These are phyloP conservation scores for Candida hungchunana DNA, from an alignment of 805 yeast genomes.

Conservation along the genomic window DNA sequence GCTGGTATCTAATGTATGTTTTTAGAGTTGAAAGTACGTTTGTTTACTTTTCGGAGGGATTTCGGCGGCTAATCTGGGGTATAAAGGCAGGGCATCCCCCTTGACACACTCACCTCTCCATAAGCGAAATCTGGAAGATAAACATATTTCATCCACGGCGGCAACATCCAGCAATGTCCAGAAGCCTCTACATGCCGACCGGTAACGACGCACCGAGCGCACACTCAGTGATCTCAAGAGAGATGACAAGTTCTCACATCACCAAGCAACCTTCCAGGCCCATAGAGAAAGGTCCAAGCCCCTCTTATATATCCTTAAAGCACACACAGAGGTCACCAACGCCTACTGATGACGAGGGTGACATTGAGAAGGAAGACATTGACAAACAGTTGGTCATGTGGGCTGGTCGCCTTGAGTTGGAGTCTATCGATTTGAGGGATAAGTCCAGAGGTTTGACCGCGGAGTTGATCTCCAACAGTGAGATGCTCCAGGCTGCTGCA, in stretches of 20 bases:
- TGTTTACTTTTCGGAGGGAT: constrained; percentile 7
- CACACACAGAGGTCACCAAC: constrained; percentile 1
- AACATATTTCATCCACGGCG: background rate
- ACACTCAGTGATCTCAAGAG: too few relatives aligned
- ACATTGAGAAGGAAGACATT: constrained; percentile 13
- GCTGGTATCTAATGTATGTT: background rate
- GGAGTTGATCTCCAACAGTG: constrained; percentile 16
- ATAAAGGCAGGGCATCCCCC: constrained; percentile 1
- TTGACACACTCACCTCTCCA: background rate
- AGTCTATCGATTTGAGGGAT: constrained; percentile 39
- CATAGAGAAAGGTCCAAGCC: background rate
- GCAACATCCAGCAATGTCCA: too few relatives aligned
- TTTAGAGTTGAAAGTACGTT: background rate
- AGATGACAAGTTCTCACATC: background rate
- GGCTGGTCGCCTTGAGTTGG: constrained; percentile 50
- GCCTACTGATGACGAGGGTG: constrained; percentile 11
- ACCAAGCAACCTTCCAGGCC: background rate
- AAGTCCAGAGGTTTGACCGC: constrained; percentile 19
- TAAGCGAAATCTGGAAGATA: too few relatives aligned
- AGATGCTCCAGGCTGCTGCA: constrained; percentile 6
- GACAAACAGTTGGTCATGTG: constrained; percentile 38
- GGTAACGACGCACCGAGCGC: too few relatives aligned
- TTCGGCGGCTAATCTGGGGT: constrained; percentile 8
- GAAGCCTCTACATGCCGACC: too few relatives aligned
- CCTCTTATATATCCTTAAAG: background rate